A percentile compares a stretch with the other conserved stretches of the same genome.
phyloP scores from a whole-genome alignment of 108 stramenopile genomes.

The Schizochytrium sp. region DNA sequence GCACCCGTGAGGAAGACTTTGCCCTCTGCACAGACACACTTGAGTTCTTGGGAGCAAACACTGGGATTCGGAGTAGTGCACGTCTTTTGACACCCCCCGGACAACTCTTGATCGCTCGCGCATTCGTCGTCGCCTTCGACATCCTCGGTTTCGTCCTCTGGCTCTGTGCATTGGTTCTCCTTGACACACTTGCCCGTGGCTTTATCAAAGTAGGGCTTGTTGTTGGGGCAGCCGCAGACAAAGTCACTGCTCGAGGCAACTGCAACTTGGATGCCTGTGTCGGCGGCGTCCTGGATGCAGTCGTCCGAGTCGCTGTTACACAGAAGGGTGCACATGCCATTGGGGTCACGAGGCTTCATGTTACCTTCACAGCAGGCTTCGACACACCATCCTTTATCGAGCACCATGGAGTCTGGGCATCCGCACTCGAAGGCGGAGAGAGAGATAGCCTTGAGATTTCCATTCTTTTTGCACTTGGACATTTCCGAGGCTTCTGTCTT shows the following conservation, averaged over 20 bases:
- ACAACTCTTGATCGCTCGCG: too few relatives aligned
- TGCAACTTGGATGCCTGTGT: too few relatives aligned
- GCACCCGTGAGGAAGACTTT: neutral
- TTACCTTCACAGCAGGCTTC: neutral
- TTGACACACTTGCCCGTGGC: neutral
- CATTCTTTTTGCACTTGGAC: neutral
- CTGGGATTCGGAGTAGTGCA: neutral
- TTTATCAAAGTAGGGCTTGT: neutral
- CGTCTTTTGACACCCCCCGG: neutral
- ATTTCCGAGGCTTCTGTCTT: too few relatives aligned
- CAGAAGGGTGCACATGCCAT: neutral
- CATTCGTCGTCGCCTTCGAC: too few relatives aligned
- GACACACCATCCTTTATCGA: neutral
- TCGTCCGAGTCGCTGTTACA: neutral
- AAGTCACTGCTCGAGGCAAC: neutral
- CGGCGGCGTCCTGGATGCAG: neutral
- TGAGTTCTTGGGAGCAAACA: neutral
- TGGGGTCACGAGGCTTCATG: neutral
- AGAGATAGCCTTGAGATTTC: too few relatives aligned
- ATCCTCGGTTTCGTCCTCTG: neutral
- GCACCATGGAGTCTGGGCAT: neutral
- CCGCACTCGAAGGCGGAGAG: neutral
- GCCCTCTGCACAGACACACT: neutral
- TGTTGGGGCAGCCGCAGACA: neutral
- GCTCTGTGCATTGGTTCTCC: neutral